Conservation (phyloP, 768 basidiomycete species). For the Chalciporus pseudorubinellus region DNA sequence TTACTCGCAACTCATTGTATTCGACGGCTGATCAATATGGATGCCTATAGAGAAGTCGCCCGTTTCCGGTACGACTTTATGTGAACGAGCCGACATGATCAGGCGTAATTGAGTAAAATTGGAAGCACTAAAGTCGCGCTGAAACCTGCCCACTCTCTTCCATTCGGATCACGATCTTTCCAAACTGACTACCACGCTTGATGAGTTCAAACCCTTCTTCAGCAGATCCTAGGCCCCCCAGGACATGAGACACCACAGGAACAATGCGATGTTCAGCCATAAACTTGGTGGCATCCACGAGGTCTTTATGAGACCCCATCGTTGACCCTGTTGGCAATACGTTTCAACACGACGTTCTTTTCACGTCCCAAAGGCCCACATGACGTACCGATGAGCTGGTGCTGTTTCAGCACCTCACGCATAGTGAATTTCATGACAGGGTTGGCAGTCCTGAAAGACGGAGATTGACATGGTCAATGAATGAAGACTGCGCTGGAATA, state of each 20-base stretch:
- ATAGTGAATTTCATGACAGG: conserved; percentile 68
- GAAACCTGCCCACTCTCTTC: conserved; percentile 20
- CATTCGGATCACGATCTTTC: conserved; percentile 69
- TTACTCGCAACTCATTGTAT: not conserved
- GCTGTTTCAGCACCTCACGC: conserved; percentile 73
- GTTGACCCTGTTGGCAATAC: conserved; percentile 53
- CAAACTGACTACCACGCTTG: conserved; percentile 65
- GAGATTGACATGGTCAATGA: conserved; percentile 8
- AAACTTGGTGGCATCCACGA: conserved; percentile 70
- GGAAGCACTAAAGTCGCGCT: conserved; percentile 22
- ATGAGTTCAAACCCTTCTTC: conserved; percentile 73
- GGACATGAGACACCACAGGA: conserved; percentile 66
- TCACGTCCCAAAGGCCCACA: conserved; percentile 1
- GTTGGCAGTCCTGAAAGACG: conserved; percentile 54
- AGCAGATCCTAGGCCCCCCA: conserved; percentile 62
- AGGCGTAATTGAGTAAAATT: too few species aligned
- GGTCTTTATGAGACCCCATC: conserved; percentile 79
- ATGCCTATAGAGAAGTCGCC: not conserved
- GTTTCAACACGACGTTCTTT: conserved; percentile 7
- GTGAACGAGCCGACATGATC: not conserved
- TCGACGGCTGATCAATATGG: not conserved
- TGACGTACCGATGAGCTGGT: conserved; percentile 64
- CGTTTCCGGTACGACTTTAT: not conserved
- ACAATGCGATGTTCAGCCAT: conserved; percentile 61
- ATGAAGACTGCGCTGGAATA: conserved; percentile 1